These are phyloP conservation scores for Aspergillus sp. DNA, from an alignment of 2,329 filamentous ascomycete genomes.

Conservation along the genomic window DNA sequence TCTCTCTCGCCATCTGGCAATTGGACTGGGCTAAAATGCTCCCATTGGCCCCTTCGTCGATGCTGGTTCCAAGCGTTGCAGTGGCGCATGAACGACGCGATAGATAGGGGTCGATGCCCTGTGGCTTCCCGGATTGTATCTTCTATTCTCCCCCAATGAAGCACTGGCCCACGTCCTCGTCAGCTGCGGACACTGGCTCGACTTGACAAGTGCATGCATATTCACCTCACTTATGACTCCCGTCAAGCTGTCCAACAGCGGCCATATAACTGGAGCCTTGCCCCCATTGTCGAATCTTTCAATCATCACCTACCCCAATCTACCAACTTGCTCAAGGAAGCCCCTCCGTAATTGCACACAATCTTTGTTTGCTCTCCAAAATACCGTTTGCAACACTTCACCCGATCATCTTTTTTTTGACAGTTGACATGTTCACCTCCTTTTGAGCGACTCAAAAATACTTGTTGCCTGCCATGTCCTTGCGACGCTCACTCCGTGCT, in stretches of 20 bases:
- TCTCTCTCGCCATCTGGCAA: conserved; percentile 14
- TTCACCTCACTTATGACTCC: neutral
- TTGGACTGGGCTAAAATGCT: conserved; percentile 15
- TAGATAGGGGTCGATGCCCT: conserved; percentile 27
- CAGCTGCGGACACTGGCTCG: conserved; percentile 11
- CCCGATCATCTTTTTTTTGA: neutral
- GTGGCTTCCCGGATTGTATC: conserved; percentile 33
- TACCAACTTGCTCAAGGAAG: neutral
- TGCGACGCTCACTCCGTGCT: conserved; percentile 42
- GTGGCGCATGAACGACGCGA: conserved; percentile 30
- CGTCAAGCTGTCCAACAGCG: neutral
- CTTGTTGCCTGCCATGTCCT: conserved; percentile 29
- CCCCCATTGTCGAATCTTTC: conserved; percentile 2
- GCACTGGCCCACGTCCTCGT: conserved; percentile 22
- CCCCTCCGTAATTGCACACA: conserved; percentile 1
- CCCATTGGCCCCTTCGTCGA: conserved; percentile 22
- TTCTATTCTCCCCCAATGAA: conserved; percentile 13
- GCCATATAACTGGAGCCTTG: conserved; percentile 8
- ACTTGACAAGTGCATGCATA: conserved; percentile 9
- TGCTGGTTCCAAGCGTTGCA: conserved; percentile 23
- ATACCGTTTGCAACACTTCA: neutral
- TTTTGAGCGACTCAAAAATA: conserved; percentile 5
- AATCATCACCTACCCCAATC: neutral
- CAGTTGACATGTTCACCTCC: neutral
- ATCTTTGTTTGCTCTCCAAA: conserved; percentile 13